Base-by-base conservation (phyloP, 768 basidiomycete genomes). In the Ephemerocybe angulata region DNA sequence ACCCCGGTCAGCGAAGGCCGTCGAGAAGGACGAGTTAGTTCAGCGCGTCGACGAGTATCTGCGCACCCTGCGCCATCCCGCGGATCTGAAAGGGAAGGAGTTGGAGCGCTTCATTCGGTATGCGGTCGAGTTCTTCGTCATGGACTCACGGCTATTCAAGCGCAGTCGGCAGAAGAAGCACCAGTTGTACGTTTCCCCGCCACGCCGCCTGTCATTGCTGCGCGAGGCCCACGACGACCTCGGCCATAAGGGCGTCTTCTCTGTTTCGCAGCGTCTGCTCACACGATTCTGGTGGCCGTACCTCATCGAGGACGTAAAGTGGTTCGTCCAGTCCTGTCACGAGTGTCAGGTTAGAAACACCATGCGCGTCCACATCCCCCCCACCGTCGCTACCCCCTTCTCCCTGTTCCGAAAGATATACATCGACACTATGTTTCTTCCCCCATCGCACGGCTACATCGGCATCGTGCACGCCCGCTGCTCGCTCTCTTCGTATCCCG, bases 251-350 rank as follows among this genome's bases (percentile, higher is more conserved):
- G 66, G 67, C 0, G 57, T 66, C 8, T 70, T 63, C 54, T 58
- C 61, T 7, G 60, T 62, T 3, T 38, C 62, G 2, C 21, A 30
- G 3, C 40, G 52, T 1, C 57, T 69, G 0, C 56, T 65, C 1
- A 56, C 62, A 33, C 59, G 58, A 3, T 66, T 65, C 50, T 67
- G 63, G 63, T 65, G 63, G 64, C 66, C 64, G 4, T 22, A 55
- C 13, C 53, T 71, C 62, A 62, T 66, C 57, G 59, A 62, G 59
- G 68, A 74, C 41, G 57, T 73, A 3, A 41, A 52, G 21, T 71
- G 70, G 68, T 72, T 62, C 43, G 31, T 72, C 7, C 60, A 63
- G 17, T 66, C 67, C 12, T 72, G 73, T 38, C 68, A 69, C 48
- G 35, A 63, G 5, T 73, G 71, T 55, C 71, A 75, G 50, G 48